Percentiles rank a stretch among this genome's conserved stretches.
Evolutionary conservation across 2,329 filamentous ascomycete genomes (phyloP).

Genomic region (Macroventuria anomochaeta): DNA sequence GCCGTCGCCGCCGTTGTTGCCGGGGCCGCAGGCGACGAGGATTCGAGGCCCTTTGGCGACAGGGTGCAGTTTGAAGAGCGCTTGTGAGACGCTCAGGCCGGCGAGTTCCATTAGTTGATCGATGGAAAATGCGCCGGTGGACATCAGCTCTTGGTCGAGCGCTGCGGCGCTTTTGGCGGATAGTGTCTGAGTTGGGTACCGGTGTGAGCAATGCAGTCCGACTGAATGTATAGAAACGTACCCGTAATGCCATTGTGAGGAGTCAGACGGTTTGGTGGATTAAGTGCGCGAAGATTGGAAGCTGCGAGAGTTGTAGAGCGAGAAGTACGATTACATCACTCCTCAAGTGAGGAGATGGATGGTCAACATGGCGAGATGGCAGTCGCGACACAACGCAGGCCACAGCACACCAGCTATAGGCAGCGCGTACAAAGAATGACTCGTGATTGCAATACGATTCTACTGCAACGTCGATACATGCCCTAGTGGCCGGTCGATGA

Average conservation of each 20-base stretch:
- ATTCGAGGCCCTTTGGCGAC: slow-evolving; percentile 72
- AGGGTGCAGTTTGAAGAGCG: slow-evolving; percentile 86
- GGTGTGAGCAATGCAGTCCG: background rate
- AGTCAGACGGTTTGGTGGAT: background rate
- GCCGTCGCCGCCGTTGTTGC: slow-evolving; percentile 83
- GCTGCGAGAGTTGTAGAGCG: background rate
- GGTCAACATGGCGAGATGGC: too few relatives aligned
- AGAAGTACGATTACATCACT: slow-evolving; percentile 21
- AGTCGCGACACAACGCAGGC: too few relatives aligned
- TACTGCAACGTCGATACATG: too few relatives aligned
- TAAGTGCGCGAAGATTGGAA: background rate
- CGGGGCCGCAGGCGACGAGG: slow-evolving; percentile 89
- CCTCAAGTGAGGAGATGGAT: too few relatives aligned
- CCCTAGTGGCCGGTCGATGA: too few relatives aligned
- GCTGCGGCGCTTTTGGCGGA: slow-evolving; percentile 86
- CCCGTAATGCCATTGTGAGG: slow-evolving; percentile 26
- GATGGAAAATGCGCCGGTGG: slow-evolving; percentile 82
- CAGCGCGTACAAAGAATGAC: background rate
- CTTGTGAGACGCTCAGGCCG: slow-evolving; percentile 90
- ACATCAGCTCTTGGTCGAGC: slow-evolving; percentile 94
- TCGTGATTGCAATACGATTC: too few relatives aligned
- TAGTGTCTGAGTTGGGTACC: slow-evolving; percentile 67
- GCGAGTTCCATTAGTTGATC: slow-evolving; percentile 98
- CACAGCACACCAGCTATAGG: too few relatives aligned
- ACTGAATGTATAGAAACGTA: background rate